Evolutionary conservation across 2,329 filamentous ascomycete species (phyloP).

Genomic region (Phyllosticta citrichinensis): DNA sequence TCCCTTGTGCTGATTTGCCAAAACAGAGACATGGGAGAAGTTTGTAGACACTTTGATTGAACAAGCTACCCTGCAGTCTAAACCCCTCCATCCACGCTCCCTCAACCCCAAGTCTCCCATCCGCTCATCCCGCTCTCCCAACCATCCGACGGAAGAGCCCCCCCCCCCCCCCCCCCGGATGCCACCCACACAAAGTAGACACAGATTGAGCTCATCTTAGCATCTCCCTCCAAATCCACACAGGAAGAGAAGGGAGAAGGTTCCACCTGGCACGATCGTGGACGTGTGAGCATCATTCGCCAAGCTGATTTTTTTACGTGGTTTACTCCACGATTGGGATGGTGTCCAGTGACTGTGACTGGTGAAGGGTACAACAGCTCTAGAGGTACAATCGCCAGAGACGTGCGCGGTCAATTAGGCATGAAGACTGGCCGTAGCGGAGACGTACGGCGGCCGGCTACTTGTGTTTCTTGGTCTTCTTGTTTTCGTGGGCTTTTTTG

Average conservation of each 20-base stretch:
- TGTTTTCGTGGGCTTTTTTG: background rate
- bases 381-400: too few relatives aligned
- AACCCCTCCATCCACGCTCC: too few relatives aligned
- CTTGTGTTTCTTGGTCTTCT: background rate
- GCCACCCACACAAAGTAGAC: background rate
- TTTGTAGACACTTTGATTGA: too few relatives aligned
- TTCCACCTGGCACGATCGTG: background rate
- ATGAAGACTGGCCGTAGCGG: background rate
- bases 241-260: background rate
- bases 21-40: too few relatives aligned
- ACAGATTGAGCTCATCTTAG: background rate
- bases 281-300: background rate
- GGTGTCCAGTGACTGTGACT: too few relatives aligned
- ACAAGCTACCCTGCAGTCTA: too few relatives aligned
- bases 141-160: too few relatives aligned
- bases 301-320: background rate
- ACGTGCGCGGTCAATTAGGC: background rate
- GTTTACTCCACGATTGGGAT: background rate
- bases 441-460: background rate
- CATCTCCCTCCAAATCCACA: background rate
- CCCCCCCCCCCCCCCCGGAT: too few relatives aligned
- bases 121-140: too few relatives aligned
- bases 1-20: too few relatives aligned
- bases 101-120: too few relatives aligned
- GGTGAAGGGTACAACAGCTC: too few relatives aligned